Evolutionary conservation across 2,329 filamentous ascomycete species (phyloP).

Genomic region (Calonectria multiphialidica): DNA sequence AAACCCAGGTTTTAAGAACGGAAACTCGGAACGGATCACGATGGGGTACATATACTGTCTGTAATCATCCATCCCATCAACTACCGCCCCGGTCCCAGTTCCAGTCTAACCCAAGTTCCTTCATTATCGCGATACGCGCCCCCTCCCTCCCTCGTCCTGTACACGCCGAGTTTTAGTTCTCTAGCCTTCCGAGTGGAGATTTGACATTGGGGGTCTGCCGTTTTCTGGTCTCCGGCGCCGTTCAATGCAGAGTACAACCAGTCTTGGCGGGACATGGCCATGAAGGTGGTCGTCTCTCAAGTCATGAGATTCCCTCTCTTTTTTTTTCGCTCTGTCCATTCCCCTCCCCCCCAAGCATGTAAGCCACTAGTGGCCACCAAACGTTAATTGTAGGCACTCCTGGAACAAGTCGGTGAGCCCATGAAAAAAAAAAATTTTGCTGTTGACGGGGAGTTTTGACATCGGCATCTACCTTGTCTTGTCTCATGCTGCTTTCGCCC

Average conservation of each 20-base stretch:
- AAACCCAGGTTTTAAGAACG: constrained; percentile 4
- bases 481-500: background rate
- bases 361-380: background rate
- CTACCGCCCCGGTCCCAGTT: constrained; percentile 11
- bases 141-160: background rate
- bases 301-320: background rate
- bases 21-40: constrained; percentile 20
- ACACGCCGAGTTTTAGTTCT: constrained; percentile 5
- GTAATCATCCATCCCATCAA: constrained; percentile 8
- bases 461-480: background rate
- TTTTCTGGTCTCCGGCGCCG: background rate
- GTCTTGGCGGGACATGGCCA: background rate
- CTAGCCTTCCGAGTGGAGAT: constrained; percentile 16
- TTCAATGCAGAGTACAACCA: constrained; percentile 1
- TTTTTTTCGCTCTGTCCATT: background rate
- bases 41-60: constrained; percentile 22
- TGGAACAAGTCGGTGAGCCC: background rate
- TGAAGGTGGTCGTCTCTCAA: background rate
- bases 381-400: background rate
- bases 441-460: background rate
- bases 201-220: background rate
- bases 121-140: constrained; percentile 14
- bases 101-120: constrained; percentile 4
- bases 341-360: background rate
- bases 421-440: background rate